Evolutionary conservation across 768 basidiomycete genomes (phyloP).

Genomic region (Lactarius sanguifluus): DNA sequence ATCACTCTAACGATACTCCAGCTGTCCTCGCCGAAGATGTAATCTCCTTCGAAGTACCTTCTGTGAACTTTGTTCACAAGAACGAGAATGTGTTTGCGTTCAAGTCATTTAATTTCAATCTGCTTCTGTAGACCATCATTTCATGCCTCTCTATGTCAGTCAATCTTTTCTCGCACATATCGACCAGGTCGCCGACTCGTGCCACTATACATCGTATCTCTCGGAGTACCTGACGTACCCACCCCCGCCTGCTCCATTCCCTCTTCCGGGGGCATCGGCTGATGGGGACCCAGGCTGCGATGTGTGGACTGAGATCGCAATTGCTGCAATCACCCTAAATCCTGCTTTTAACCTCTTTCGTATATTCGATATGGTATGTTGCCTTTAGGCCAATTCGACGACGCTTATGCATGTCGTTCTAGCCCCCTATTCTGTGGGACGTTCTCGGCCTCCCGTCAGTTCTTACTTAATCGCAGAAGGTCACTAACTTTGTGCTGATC

Average conservation of each 20-base stretch:
- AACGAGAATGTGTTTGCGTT: constrained; percentile 21
- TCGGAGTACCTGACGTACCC: constrained; percentile 23
- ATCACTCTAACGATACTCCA: constrained; percentile 1
- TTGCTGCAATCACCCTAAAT: constrained; percentile 21
- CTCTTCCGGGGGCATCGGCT: constrained; percentile 19
- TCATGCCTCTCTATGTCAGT: constrained; percentile 14
- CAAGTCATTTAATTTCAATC: constrained; percentile 13
- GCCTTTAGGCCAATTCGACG: neutral
- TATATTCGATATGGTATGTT: constrained; percentile 27
- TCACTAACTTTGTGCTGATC: neutral
- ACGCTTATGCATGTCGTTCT: neutral
- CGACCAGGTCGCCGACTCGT: constrained; percentile 18
- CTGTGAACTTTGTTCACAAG: constrained; percentile 21
- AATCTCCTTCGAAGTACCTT: neutral
- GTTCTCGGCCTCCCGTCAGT: constrained; percentile 29
- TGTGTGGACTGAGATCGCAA: constrained; percentile 4
- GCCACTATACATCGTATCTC: constrained; percentile 24
- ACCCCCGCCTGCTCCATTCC: constrained; percentile 26
- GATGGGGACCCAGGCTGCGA: constrained; percentile 23
- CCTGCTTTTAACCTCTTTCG: constrained; percentile 28
- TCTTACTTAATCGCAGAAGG: neutral
- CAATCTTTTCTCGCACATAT: constrained; percentile 26
- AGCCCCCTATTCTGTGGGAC: constrained; percentile 28
- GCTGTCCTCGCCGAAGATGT: neutral
- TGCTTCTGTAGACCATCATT: neutral